A percentile compares a stretch with the other conserved stretches of the same genome.
Evolutionary conservation across 306 rosid genomes (phyloP).

Genomic region (Carpinus fangiana): DNA sequence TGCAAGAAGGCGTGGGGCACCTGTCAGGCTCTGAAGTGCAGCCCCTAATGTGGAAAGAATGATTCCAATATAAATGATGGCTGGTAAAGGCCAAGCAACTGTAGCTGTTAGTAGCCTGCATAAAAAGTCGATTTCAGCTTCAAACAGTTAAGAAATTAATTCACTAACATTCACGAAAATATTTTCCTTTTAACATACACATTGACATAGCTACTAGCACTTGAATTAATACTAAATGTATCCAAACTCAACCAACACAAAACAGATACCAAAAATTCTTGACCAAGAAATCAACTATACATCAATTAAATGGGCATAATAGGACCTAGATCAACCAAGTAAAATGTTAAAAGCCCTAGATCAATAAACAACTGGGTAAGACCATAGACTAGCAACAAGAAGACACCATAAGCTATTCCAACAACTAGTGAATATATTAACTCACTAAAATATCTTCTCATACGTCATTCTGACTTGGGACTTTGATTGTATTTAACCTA

Average conservation of each 20-base stretch:
- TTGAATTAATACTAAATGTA: neutral
- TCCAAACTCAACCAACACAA: neutral
- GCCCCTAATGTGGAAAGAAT: conserved; percentile 98
- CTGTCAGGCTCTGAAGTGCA: conserved; percentile 99
- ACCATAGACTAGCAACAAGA: neutral
- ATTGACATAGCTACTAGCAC: neutral
- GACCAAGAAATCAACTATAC: neutral
- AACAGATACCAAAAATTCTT: neutral
- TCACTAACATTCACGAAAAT: neutral
- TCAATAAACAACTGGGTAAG: neutral
- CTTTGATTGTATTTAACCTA: neutral
- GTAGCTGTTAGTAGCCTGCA: conserved; percentile 97
- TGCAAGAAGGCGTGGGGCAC: conserved; percentile 98
- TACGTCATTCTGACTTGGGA: neutral
- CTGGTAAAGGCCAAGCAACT: conserved; percentile 97
- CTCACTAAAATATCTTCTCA: neutral
- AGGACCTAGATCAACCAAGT: neutral
- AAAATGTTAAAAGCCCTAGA: neutral
- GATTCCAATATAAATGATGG: conserved; percentile 85
- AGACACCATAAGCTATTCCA: conserved; percentile 5
- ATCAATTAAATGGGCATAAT: neutral
- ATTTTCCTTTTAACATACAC: neutral
- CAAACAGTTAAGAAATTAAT: conserved; percentile 4
- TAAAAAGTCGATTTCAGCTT: conserved; percentile 37
- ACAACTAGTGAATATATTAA: neutral